phyloP scores from a whole-genome alignment of 306 rosid species.

The Begonia masoniana region DNA sequence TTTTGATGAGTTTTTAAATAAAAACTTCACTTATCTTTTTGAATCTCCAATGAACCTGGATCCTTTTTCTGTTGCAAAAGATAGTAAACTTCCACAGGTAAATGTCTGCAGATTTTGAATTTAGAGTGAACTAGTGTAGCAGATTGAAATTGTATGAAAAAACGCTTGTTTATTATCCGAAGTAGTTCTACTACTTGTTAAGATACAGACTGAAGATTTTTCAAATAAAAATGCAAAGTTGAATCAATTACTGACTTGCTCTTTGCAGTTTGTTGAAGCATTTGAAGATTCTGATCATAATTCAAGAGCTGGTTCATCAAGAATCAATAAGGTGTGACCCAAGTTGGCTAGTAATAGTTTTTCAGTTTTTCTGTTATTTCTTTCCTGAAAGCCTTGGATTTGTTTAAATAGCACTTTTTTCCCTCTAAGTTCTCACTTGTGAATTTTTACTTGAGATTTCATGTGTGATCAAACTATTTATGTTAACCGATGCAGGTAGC shows the following conservation, averaged over 20 bases:
- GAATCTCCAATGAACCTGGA: not conserved
- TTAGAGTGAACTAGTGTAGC: not conserved
- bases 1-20: not conserved
- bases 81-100: slow-evolving; percentile 6
- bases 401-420: too few relatives aligned
- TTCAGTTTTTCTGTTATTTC: not conserved
- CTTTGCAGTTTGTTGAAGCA: slow-evolving; percentile 3
- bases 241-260: not conserved
- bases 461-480: too few relatives aligned
- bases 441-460: too few relatives aligned
- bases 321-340: slow-evolving; percentile 1
- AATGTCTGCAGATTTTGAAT: not conserved
- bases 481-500: slow-evolving; percentile 2
- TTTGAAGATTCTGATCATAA: slow-evolving; percentile 2
- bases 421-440: too few relatives aligned
- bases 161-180: not conserved
- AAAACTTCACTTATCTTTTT: not conserved
- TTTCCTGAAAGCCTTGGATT: too few relatives aligned
- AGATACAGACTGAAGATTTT: slow-evolving; percentile 4
- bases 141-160: not conserved
- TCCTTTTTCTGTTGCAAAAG: slow-evolving; percentile 9
- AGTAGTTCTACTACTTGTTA: not conserved
- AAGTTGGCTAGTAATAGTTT: not conserved
- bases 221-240: not conserved
- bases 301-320: not conserved